phyloP scores from a whole-genome alignment of 352 stramenopile species.

The Phytophthora kernoviae region DNA sequence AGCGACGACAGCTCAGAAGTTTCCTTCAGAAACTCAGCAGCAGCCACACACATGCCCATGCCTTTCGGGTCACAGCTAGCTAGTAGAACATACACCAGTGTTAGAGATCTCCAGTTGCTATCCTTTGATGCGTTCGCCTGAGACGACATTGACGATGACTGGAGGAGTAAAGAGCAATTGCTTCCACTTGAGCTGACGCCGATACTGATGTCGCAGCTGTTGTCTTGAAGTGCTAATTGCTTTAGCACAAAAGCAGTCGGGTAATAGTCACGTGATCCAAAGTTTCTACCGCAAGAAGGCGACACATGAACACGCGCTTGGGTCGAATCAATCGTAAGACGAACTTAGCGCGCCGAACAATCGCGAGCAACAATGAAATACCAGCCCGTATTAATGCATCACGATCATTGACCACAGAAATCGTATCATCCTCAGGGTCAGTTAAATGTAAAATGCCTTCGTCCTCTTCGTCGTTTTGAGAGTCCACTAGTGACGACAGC shows the following conservation, averaged over 20 bases:
- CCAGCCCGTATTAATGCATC: conserved; percentile 76
- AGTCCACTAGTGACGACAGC: conserved; percentile 39
- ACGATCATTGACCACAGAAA: conserved; percentile 63
- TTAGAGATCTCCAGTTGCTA: conserved; percentile 72
- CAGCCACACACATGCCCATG: conserved; percentile 71
- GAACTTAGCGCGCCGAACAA: conserved; percentile 75
- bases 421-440: conserved; percentile 64
- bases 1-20: conserved; percentile 28
- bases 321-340: conserved; percentile 63
- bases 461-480: conserved; percentile 36
- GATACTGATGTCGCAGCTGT: conserved; percentile 1
- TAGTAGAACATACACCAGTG: conserved; percentile 71
- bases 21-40: conserved; percentile 79
- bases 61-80: conserved; percentile 81
- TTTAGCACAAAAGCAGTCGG: conserved; percentile 69
- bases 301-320: conserved; percentile 76
- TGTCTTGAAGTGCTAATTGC: conserved; percentile 61
- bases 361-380: conserved; percentile 69
- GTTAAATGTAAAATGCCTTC: conserved; percentile 10
- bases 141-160: conserved; percentile 20
- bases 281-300: conserved; percentile 71
- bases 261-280: conserved; percentile 77
- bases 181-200: background rate
- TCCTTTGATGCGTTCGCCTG: conserved; percentile 42
- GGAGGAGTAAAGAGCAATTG: conserved; percentile 1